Base-by-base conservation (phyloP, 208 protist genomes). In the Blastocrithidia nonstop region DNA sequence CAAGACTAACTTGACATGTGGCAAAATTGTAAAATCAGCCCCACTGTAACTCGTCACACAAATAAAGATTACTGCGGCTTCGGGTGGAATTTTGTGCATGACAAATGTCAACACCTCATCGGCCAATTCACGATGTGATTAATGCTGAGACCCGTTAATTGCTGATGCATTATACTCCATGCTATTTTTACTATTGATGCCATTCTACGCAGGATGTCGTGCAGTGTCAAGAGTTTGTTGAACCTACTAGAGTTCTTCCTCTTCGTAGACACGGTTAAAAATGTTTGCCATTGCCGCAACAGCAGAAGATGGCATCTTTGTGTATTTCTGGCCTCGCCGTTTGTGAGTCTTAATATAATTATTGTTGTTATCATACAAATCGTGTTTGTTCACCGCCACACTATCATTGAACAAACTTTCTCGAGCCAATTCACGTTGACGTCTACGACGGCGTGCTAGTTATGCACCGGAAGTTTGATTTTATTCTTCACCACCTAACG, bases 51-150 rank as follows among this genome's bases (percentile, higher is more conserved):
- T 86, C 24, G 71, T 78, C 17, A 91, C 71, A 17, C 41, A 62
- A 15, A 91, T 16, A 45, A 91, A 81, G 27, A 91, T 75, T 16
- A 63, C 67, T 17, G 67, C 71, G 29, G 65, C 74, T 40, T 83
- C 69, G 4, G 22, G 17, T 0, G 81, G 81, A 26, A 87, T 80
- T 45, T 83, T 75, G 29, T 62, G 50, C 66, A 88, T 75, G 17
- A 84, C 61, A 29, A 91, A 76, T 15, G 71, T 78, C 21, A 88
- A 45, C 25, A 66, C 55, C 65, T 91, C 81, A 29, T 91, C 81
- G 17, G 48, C 62, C 8, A 84, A 57, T 58, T 68, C 70, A 7
- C 78, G 69, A 25, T 53, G 13, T 31, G n/a, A n/a, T n/a, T n/a
- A n/a, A n/a, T n/a, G n/a, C n/a, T n/a, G n/a, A n/a, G n/a, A n/a